Conservation (phyloP, 306 rosid species). For the Trifolium pratense region DNA sequence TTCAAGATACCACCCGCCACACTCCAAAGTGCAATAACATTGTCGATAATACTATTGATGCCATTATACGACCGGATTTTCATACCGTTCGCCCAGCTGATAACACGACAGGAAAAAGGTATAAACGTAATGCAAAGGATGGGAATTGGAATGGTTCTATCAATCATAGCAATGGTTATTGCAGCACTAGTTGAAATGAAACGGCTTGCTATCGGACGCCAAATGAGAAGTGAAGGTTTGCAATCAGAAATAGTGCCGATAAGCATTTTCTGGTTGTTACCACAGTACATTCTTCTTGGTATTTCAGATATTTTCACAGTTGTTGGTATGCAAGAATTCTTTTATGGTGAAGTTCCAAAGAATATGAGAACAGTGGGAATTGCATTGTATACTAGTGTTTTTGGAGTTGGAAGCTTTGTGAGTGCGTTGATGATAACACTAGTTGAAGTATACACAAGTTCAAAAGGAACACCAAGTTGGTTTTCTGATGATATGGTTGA, state of each 20-base stretch:
- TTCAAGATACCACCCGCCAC: conserved; percentile 97
- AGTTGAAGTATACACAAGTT: conserved; percentile 58
- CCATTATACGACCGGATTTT: conserved; percentile 74
- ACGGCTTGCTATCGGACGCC: conserved; percentile 60
- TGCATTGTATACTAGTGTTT: conserved; percentile 82
- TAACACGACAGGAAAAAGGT: conserved; percentile 65
- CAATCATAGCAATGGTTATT: conserved; percentile 75
- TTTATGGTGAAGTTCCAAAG: conserved; percentile 81
- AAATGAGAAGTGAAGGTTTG: conserved; percentile 45
- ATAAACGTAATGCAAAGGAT: conserved; percentile 83
- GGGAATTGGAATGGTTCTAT: conserved; percentile 95
- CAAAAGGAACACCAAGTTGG: conserved; percentile 69
- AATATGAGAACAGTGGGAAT: conserved; percentile 87
- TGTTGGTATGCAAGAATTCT: conserved; percentile 96
- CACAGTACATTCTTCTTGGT: conserved; percentile 86
- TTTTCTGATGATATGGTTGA: conserved; percentile 83
- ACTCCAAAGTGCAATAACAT: conserved; percentile 76
- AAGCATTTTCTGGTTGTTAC: conserved; percentile 88
- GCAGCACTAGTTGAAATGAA: conserved; percentile 82
- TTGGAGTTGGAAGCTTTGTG: conserved; percentile 92
- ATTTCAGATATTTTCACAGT: conserved; percentile 90
- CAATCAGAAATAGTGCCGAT: conserved; percentile 51
- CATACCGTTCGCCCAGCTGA: conserved; percentile 67
- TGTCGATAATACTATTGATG: conserved; percentile 83
- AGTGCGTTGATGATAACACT: conserved; percentile 77